Base-by-base conservation (phyloP, 495 filamentous ascomycete species). In the Hypoxylon lenormandii region DNA sequence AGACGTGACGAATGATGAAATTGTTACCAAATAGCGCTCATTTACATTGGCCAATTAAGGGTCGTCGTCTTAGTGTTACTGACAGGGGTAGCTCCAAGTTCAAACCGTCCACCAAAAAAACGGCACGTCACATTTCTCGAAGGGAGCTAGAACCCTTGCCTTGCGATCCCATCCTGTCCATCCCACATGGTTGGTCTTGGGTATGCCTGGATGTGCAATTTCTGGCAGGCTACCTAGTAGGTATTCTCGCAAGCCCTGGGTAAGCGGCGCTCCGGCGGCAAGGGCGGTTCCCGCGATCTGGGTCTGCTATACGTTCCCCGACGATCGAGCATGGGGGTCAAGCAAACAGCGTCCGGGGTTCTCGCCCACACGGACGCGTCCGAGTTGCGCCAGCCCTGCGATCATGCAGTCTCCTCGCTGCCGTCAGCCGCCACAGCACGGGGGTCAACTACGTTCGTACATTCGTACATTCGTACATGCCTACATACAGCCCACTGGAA, bases 381-480 rank as follows among this genome's bases (percentile, higher is more conserved):
- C 54, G 37, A 57, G 45, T 50, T 50, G 15, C 56, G 67, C 61
- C 57, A 66, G 67, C 67, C 67, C 52, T 70, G 57, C 67, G 36
- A 66, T 66, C 43, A 50, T 49, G 40, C 57, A 49, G 30, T 7
- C 6, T 16, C 47, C 40, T 37, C 16, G 52, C 61, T 70, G 61
- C 56, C 56, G 61, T 70, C 67, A 70, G 62, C 67, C 67, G 61
- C 61, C 67, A 70, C 67, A 57, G 23, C 67, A 70, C 51, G 60
- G 67, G 66, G 67, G 67, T 61, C 67, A 60, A 23, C 36, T n/a
- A 23, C 19, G 15, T 46, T 33, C 21, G 22, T n/a, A n/a, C n/a
- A n/a, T n/a, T n/a, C n/a, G n/a, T n/a, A n/a, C n/a, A n/a, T n/a
- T n/a, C n/a, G n/a, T n/a, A n/a, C n/a, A n/a, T n/a, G n/a, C n/a